Conservation (phyloP, 2,329 filamentous ascomycete genomes). For the Scytalidium sp. region DNA sequence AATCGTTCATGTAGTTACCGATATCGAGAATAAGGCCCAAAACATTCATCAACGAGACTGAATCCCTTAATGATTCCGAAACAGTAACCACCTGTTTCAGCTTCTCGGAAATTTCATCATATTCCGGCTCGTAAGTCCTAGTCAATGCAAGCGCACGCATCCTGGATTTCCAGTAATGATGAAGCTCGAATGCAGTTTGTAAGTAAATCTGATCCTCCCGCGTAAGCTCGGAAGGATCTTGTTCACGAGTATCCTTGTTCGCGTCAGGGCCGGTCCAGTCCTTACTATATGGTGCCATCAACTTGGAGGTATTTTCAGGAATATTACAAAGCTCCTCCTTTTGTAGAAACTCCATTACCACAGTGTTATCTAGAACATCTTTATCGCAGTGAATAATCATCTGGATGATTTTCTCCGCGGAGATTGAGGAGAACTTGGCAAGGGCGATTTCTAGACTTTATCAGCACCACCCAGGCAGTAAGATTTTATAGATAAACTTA, state of each 20-base stretch:
- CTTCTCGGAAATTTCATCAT: conserved; percentile 85
- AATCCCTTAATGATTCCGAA: conserved; percentile 86
- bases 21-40: conserved; percentile 95
- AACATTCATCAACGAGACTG: conserved; percentile 92
- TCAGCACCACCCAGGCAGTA: conserved; percentile 13
- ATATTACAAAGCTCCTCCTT: conserved; percentile 91
- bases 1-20: conserved; percentile 99
- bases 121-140: conserved; percentile 79
- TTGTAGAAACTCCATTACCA: conserved; percentile 95
- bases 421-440: conserved; percentile 83
- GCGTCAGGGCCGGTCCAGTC: conserved; percentile 94
- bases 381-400: conserved; percentile 96
- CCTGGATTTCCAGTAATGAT: conserved; percentile 97
- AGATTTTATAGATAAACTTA: conserved; percentile 35
- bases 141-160: conserved; percentile 89
- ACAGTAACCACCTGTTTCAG: conserved; percentile 82
- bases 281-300: conserved; percentile 92
- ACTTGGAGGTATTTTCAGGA: conserved; percentile 84
- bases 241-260: conserved; percentile 72
- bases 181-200: conserved; percentile 87
- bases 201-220: conserved; percentile 95
- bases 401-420: conserved; percentile 80
- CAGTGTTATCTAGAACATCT: conserved; percentile 81
- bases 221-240: conserved; percentile 84
- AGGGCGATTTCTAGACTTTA: conserved; percentile 69